These are phyloP conservation scores for Fusarium kyushuense DNA, from an alignment of 2,329 filamentous ascomycete species.

Conservation along the genomic window DNA sequence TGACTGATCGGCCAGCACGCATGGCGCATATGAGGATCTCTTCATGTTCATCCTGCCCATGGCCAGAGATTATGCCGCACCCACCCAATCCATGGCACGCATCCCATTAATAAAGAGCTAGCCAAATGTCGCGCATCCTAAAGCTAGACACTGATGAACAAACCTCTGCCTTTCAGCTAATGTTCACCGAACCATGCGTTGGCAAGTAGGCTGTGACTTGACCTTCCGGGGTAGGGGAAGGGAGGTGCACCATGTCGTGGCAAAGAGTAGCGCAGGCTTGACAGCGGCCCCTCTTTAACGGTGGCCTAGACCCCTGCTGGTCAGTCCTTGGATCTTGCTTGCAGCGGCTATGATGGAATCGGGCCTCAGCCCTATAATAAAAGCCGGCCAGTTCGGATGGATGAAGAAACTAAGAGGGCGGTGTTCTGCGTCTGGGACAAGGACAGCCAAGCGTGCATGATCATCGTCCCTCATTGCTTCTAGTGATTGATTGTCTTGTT, in stretches of 20 bases:
- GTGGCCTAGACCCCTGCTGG: constrained; percentile 17
- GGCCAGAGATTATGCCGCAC: background rate
- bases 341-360: constrained; percentile 28
- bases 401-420: background rate
- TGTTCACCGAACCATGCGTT: background rate
- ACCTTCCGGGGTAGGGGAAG: background rate
- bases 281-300: constrained; percentile 30
- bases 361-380: constrained; percentile 36
- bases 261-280: constrained; percentile 27
- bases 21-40: constrained; percentile 17
- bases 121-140: background rate
- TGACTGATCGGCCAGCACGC: background rate
- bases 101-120: background rate
- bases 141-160: background rate
- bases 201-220: constrained; percentile 7
- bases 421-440: background rate
- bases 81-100: background rate
- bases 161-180: background rate
- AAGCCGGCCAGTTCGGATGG: constrained; percentile 10
- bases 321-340: constrained; percentile 37
- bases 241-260: constrained; percentile 8
- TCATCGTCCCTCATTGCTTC: background rate
- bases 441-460: background rate
- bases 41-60: background rate
- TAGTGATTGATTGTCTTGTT: background rate